phyloP scores from a whole-genome alignment of 2,329 filamentous ascomycete species.

The Xylogone sp. region DNA sequence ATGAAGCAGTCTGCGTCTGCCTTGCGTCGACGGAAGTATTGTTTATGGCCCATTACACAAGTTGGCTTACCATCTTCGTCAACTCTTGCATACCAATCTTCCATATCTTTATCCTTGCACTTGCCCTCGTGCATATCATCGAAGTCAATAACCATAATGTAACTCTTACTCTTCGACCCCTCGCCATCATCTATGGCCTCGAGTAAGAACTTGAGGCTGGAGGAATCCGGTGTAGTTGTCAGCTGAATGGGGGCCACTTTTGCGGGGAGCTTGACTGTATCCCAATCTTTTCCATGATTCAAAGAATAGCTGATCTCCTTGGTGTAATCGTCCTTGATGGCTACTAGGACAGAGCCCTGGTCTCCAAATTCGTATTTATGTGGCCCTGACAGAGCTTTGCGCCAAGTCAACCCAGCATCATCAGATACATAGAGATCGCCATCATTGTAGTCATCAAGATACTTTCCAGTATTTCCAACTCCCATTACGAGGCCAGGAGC shows the following conservation, averaged over 20 bases:
- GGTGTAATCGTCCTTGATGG: slow-evolving; percentile 67
- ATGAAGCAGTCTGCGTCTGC: slow-evolving; percentile 87
- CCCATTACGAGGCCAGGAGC: slow-evolving; percentile 93
- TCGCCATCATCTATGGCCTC: slow-evolving; percentile 48
- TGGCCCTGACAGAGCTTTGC: slow-evolving; percentile 67
- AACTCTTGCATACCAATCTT: slow-evolving; percentile 81
- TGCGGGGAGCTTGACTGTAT: slow-evolving; percentile 62
- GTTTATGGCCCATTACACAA: slow-evolving; percentile 95
- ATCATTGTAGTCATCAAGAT: slow-evolving; percentile 66
- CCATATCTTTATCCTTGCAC: slow-evolving; percentile 78
- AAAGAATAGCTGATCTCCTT: slow-evolving; percentile 71
- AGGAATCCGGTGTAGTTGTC: slow-evolving; percentile 89
- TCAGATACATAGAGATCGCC: slow-evolving; percentile 86
- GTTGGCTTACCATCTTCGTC: slow-evolving; percentile 76
- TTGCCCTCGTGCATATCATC: slow-evolving; percentile 73
- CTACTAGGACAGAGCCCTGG: slow-evolving; percentile 83
- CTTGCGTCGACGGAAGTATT: slow-evolving; percentile 81
- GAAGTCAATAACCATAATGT: slow-evolving; percentile 79
- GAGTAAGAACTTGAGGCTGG: slow-evolving; percentile 85
- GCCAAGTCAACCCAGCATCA: slow-evolving; percentile 86
- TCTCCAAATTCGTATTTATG: slow-evolving; percentile 98
- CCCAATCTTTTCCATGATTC: slow-evolving; percentile 85
- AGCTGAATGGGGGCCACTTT: slow-evolving; percentile 70
- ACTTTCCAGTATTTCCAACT: slow-evolving; percentile 81
- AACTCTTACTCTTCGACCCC: slow-evolving; percentile 47